phyloP scores from a whole-genome alignment of 2,329 filamentous ascomycete genomes.

The Fusarium guadeloupense region DNA sequence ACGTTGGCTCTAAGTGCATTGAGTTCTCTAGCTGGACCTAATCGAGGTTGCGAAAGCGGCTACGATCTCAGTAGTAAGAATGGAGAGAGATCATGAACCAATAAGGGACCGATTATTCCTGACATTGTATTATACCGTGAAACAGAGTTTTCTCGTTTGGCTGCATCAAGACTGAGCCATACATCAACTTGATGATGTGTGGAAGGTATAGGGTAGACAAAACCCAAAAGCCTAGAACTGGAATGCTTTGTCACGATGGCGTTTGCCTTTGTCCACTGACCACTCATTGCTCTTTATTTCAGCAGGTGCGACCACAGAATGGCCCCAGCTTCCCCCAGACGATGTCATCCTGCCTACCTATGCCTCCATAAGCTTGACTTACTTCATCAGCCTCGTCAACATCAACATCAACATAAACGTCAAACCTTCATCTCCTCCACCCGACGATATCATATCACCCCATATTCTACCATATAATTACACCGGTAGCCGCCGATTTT shows the following conservation, averaged over 20 bases:
- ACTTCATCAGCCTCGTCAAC: conserved; percentile 12
- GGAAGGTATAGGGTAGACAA: conserved; percentile 17
- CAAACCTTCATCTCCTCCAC: background rate
- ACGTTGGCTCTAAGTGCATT: background rate
- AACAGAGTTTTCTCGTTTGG: background rate
- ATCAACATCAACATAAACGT: conserved; percentile 25
- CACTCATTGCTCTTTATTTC: conserved; percentile 11
- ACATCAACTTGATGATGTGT: background rate
- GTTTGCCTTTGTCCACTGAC: conserved; percentile 6
- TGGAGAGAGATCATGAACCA: conserved; percentile 7
- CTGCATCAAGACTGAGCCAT: background rate
- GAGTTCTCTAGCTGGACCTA: conserved; percentile 18
- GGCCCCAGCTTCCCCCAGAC: conserved; percentile 33
- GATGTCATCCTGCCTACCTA: conserved; percentile 28
- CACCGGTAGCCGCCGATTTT: background rate
- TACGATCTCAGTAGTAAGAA: conserved; percentile 3
- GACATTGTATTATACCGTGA: too few species aligned
- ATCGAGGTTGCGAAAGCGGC: background rate
- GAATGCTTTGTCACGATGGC: conserved; percentile 14
- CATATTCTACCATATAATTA: background rate
- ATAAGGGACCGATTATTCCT: background rate
- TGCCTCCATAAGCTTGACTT: too few species aligned
- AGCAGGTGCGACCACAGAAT: conserved; percentile 21
- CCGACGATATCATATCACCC: background rate
- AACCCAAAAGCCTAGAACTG: too few species aligned